A percentile compares a stretch with the other conserved stretches of the same genome.
These are phyloP conservation scores for Tylopilus felleus DNA, from an alignment of 768 basidiomycete genomes.

Conservation along the genomic window DNA sequence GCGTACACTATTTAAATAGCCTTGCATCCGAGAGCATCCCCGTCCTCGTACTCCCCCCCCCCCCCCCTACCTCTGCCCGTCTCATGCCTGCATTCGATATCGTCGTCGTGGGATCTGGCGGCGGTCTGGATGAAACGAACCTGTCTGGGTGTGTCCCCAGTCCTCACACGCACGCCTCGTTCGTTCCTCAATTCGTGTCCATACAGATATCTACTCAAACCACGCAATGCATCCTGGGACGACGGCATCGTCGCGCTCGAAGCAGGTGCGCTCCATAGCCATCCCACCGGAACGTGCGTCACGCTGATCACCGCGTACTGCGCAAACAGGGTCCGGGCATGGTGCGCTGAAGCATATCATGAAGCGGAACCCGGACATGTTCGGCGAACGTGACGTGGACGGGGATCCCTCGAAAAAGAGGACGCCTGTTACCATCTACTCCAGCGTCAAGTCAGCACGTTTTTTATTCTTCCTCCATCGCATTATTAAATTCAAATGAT, in stretches of 20 bases:
- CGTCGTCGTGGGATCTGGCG: constrained; percentile 79
- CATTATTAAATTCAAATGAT: background rate
- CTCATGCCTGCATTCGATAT: constrained; percentile 60
- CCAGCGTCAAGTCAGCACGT: constrained; percentile 31
- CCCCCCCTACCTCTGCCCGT: background rate
- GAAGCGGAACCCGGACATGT: constrained; percentile 50
- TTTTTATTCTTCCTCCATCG: background rate
- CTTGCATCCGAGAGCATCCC: background rate
- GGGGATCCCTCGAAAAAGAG: constrained; percentile 11
- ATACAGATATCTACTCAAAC: constrained; percentile 84
- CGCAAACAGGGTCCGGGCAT: constrained; percentile 69
- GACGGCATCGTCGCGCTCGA: constrained; percentile 84
- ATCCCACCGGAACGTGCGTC: background rate
- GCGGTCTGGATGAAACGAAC: constrained; percentile 88
- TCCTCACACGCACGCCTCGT: background rate
- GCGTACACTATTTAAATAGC: background rate
- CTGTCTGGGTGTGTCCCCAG: constrained; percentile 66
- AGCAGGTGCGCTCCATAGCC: constrained; percentile 55
- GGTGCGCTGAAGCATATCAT: constrained; percentile 71
- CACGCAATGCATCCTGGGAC: constrained; percentile 60
- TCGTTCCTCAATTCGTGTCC: constrained; percentile 11
- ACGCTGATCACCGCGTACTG: background rate
- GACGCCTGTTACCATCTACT: constrained; percentile 28
- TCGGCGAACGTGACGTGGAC: constrained; percentile 32
- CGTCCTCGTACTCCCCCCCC: background rate